Conservation (phyloP, 2,329 filamentous ascomycete species). For the Monosporascus cannonballus region DNA sequence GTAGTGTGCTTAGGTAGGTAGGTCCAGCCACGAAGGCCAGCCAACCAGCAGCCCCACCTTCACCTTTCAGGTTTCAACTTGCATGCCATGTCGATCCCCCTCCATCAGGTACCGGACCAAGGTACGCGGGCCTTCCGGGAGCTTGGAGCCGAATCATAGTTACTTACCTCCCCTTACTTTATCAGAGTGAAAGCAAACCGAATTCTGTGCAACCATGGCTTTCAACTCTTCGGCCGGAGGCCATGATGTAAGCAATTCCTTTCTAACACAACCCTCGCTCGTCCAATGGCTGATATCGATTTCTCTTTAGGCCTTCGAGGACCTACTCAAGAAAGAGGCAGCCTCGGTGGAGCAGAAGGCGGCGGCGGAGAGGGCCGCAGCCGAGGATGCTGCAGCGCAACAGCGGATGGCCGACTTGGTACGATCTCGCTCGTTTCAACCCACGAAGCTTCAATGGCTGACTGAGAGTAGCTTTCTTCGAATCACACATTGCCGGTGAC, state of each 20-base stretch:
- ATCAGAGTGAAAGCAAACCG: neutral
- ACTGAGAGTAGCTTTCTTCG: conserved; percentile 55
- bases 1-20: no score
- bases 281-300: neutral
- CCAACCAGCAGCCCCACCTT: no score
- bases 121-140: no score
- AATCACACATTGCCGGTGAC: conserved; percentile 85
- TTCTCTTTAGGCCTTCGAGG: conserved; percentile 22
- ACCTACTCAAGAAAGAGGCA: conserved; percentile 22
- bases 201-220: conserved; percentile 12
- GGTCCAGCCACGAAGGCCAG: no score
- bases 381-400: conserved; percentile 47
- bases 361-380: conserved; percentile 15
- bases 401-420: conserved; percentile 60
- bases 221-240: conserved; percentile 15
- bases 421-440: conserved; percentile 17
- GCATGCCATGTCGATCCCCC: no score
- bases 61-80: no score
- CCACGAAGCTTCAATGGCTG: conserved; percentile 4
- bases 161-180: no score
- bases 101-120: no score
- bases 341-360: conserved; percentile 22
- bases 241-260: conserved; percentile 17
- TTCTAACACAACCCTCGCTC: neutral
- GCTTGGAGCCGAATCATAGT: no score